Evolutionary conservation across 2,329 filamentous ascomycete species (phyloP).

Genomic region (Ascochyta koolunga): DNA sequence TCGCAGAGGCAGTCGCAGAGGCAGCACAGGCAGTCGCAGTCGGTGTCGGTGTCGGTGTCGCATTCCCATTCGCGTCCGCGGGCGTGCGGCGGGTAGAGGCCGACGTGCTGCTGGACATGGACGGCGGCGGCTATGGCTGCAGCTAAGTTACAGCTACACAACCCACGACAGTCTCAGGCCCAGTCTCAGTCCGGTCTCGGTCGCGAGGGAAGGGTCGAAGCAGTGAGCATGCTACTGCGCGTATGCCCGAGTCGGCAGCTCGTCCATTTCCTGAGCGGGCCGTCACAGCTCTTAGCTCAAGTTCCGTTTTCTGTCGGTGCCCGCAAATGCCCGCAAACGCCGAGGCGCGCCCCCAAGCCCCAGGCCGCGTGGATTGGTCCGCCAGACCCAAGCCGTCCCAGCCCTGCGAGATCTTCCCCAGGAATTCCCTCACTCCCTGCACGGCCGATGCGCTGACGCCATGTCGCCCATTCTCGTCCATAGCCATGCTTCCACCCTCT

Average conservation of each 20-base stretch:
- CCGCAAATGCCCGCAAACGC: conserved; percentile 12
- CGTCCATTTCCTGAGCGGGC: neutral
- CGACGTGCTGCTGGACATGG: conserved; percentile 28
- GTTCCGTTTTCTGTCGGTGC: neutral
- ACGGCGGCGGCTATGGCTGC: conserved; percentile 1
- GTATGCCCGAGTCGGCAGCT: neutral
- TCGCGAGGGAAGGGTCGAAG: neutral
- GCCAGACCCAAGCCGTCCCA: conserved; percentile 9
- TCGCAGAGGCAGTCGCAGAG: too few relatives aligned
- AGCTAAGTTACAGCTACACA: neutral
- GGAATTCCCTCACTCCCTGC: neutral
- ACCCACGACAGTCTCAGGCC: too few relatives aligned
- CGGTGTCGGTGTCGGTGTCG: too few relatives aligned
- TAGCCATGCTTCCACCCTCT: too few relatives aligned
- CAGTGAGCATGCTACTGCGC: conserved; percentile 1
- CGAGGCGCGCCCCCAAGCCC: too few relatives aligned
- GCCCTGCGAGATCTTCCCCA: conserved; percentile 7
- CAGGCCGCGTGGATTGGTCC: conserved; percentile 31
- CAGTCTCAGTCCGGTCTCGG: too few relatives aligned
- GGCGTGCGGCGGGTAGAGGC: conserved; percentile 18
- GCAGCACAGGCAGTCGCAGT: too few relatives aligned
- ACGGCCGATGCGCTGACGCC: conserved; percentile 2
- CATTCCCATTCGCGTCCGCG: conserved; percentile 10
- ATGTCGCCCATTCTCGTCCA: neutral
- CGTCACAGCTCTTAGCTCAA: conserved; percentile 1